Base-by-base conservation (phyloP, 192 early-diverging fungal genomes). In the Phlyctochytrium arcticum region DNA sequence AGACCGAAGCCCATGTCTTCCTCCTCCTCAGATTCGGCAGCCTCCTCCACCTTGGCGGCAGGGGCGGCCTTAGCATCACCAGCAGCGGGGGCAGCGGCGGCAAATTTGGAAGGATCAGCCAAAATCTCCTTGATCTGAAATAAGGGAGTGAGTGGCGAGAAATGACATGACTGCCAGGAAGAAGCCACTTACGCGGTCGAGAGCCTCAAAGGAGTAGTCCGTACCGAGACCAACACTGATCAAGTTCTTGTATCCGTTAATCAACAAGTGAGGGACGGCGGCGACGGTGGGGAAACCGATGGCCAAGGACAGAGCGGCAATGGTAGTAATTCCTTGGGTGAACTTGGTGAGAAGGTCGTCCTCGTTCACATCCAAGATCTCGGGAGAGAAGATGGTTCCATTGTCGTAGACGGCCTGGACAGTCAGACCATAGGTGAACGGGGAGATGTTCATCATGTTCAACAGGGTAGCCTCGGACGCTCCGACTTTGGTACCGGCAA, bases 391-490 rank as follows among this genome's bases (percentile, higher is more conserved):
- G 68, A 87, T 81, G 71, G 85, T 88, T 58, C 94, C 93, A 60
- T 89, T 76, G 79, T 94, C 91, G 80, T 89, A 99, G 74, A 99
- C 89, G 87, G 93, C 87, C 69, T 81, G 67, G 61, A 99, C 88
- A 64, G 80, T 82, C 86, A 99, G 78, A 90, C 97, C 97, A 84
- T 99, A 99, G 75, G 95, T 97, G 89, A 99, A 99, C 47, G 97
- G 97, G 57, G 95, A 99, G 84, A 99, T 98, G 87, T 93, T 91
- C 79, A 99, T 82, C 97, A 93, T 99, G 90, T 97, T 99, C 66
- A 99, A 84, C 69, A 99, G 85, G 68, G 93, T 87, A 76, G 95
- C 95, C 83, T 99, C 95, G 69, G 97, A 98, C 69, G 92, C 87
- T 79, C 97, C 95, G 79, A 99, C 97, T 85, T 92, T 93, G 75